Evolutionary conservation across 495 filamentous ascomycete species (phyloP).

Genomic region (Neurospora sp.): DNA sequence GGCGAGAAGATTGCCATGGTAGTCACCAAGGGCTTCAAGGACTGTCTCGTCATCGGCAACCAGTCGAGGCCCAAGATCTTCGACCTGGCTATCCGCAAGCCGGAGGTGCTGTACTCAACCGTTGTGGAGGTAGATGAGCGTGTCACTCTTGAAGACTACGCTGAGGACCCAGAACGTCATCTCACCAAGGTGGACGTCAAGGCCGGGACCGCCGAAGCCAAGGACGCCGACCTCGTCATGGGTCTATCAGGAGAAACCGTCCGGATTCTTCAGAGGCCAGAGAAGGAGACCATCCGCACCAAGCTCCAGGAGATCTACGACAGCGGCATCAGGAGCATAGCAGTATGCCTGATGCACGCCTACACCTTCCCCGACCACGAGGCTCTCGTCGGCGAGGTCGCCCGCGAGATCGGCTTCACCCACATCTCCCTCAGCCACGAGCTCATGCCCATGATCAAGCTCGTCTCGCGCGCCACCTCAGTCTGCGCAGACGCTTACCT

Average conservation of each 20-base stretch:
- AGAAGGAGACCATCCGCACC: conserved; percentile 38
- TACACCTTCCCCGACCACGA: conserved; percentile 77
- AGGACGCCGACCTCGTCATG: conserved; percentile 46
- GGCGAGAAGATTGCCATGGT: conserved; percentile 86
- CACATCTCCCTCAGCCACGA: conserved; percentile 67
- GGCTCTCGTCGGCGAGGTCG: conserved; percentile 54
- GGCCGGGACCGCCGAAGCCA: conserved; percentile 35
- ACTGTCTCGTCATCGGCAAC: conserved; percentile 82
- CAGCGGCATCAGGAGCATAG: conserved; percentile 56
- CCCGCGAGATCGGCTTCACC: conserved; percentile 60
- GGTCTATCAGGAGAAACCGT: conserved; percentile 64
- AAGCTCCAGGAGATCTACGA: conserved; percentile 52
- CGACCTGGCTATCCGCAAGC: conserved; percentile 68
- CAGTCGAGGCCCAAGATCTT: conserved; percentile 79
- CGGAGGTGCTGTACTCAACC: conserved; percentile 64
- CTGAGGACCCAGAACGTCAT: conserved; percentile 61
- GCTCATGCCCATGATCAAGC: conserved; percentile 92
- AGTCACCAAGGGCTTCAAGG: conserved; percentile 87
- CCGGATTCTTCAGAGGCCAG: conserved; percentile 52
- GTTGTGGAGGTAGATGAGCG: conserved; percentile 77
- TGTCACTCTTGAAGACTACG: conserved; percentile 81
- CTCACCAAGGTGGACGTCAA: conserved; percentile 38
- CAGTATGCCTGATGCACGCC: conserved; percentile 71
- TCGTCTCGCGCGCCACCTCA: conserved; percentile 79
- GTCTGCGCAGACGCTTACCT: conserved; percentile 94